phyloP scores from a whole-genome alignment of 1,284 basidiomycete genomes.

The Tremellales sp. region DNA sequence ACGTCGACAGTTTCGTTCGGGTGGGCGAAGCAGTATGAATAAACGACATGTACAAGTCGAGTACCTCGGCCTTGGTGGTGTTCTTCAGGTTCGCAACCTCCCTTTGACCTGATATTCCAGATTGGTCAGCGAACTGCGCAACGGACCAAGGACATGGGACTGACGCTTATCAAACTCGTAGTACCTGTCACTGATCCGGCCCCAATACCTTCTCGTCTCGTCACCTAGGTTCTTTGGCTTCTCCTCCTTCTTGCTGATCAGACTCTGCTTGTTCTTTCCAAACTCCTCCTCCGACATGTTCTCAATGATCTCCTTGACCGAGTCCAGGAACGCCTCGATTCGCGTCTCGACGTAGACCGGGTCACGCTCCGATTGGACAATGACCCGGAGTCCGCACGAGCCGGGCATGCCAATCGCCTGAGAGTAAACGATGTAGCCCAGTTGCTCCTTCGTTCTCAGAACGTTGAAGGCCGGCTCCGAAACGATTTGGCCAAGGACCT shows the following conservation, averaged over 20 bases:
- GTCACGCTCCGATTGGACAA: conserved; percentile 84
- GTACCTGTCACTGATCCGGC: conserved; percentile 68
- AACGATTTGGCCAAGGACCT: conserved; percentile 64
- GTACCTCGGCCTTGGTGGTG: conserved; percentile 72
- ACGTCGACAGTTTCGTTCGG: conserved; percentile 76
- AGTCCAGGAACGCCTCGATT: conserved; percentile 78
- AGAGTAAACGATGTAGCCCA: conserved; percentile 79
- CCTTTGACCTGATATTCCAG: conserved; percentile 53
- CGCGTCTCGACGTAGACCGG: conserved; percentile 83
- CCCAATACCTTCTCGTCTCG: conserved; percentile 64
- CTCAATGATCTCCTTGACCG: conserved; percentile 60
- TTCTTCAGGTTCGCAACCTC: conserved; percentile 63
- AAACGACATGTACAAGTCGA: conserved; percentile 66
- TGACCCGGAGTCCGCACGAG: conserved; percentile 74
- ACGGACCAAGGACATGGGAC: conserved; percentile 28
- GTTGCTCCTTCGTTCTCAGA: conserved; percentile 92
- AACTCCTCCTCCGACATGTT: conserved; percentile 63
- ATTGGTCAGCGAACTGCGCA: conserved; percentile 5
- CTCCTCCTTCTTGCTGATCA: conserved; percentile 68
- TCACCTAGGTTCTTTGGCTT: conserved; percentile 66
- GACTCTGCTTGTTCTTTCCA: conserved; percentile 59
- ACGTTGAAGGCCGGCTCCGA: conserved; percentile 89
- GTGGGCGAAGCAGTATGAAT: conserved; percentile 67
- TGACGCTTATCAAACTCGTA: conserved; percentile 68
- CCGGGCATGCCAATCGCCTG: conserved; percentile 59